Conservation (phyloP, 805 yeast genomes). For the Saturnispora quitensis region DNA sequence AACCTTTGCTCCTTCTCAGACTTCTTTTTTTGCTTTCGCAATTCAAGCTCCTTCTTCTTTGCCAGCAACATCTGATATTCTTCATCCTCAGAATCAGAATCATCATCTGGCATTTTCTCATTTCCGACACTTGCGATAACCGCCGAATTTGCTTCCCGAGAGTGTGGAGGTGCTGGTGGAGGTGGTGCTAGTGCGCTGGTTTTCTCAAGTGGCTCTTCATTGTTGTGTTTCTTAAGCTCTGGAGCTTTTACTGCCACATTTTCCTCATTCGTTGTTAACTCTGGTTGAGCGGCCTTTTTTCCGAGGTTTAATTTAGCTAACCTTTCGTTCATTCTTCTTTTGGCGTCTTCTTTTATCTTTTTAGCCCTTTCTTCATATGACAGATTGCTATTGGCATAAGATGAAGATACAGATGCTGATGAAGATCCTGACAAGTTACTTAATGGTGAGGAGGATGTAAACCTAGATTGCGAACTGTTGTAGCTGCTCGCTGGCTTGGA, state of each 20-base stretch:
- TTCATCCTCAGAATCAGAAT: conserved; percentile 37
- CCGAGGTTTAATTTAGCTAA: conserved; percentile 69
- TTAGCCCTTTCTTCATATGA: conserved; percentile 65
- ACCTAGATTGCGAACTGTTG: neutral
- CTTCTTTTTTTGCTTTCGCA: conserved; percentile 27
- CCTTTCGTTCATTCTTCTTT: conserved; percentile 75
- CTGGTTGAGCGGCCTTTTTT: conserved; percentile 7
- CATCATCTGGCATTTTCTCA: conserved; percentile 7
- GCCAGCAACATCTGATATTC: conserved; percentile 36
- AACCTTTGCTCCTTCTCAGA: conserved; percentile 52
- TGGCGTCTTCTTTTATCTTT: conserved; percentile 74
- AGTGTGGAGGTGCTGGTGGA: conserved; percentile 3
- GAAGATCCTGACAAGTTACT: conserved; percentile 6
- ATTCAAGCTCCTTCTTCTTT: conserved; percentile 40
- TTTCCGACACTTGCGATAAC: conserved; percentile 7
- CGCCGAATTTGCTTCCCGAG: neutral
- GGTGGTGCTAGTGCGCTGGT: conserved; percentile 16
- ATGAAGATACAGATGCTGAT: neutral
- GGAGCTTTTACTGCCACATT: conserved; percentile 6
- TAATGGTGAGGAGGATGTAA: conserved; percentile 1
- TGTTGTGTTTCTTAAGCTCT: neutral
- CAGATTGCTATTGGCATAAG: neutral
- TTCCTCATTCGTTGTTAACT: conserved; percentile 4
- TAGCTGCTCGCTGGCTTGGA: neutral
- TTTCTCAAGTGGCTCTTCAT: neutral